Evolutionary conservation across 106 monocot species (phyloP).

Genomic region (Dendrobium catenatum): DNA sequence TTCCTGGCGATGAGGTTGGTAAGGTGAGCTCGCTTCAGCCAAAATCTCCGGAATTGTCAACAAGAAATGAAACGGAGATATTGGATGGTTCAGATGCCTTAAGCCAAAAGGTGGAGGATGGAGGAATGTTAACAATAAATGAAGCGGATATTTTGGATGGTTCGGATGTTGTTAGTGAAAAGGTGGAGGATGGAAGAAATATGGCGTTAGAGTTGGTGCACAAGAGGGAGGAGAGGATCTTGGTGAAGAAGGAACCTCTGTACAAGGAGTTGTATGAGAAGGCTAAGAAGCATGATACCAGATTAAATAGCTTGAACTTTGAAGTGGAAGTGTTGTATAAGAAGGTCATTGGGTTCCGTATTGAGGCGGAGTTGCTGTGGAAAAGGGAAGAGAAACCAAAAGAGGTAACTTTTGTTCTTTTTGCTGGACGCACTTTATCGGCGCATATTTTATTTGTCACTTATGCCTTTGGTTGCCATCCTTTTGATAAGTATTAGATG

Average conservation of each 20-base stretch:
- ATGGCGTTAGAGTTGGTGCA: constrained; percentile 18
- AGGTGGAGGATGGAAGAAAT: constrained; percentile 8
- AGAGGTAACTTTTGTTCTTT: constrained; percentile 24
- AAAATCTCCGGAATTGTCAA: constrained; percentile 18
- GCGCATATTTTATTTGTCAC: not conserved
- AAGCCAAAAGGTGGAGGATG: constrained; percentile 5
- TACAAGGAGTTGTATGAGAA: constrained; percentile 69
- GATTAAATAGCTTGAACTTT: constrained; percentile 44
- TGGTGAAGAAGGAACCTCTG: constrained; percentile 28
- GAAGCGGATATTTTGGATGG: not conserved
- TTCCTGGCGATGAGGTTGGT: not conserved
- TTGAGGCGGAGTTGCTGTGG: constrained; percentile 7
- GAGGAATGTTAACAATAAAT: not conserved
- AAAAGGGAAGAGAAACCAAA: constrained; percentile 32
- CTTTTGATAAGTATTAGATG: no score
- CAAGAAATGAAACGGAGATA: not conserved
- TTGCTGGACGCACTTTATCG: not conserved
- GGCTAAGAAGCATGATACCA: constrained; percentile 33
- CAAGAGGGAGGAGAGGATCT: constrained; percentile 15
- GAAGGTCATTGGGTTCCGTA: constrained; percentile 24
- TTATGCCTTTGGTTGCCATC: not conserved
- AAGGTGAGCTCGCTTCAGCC: not conserved
- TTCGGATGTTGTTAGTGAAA: not conserved
- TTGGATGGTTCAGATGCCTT: not conserved
- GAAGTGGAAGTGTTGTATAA: constrained; percentile 50